Evolutionary conservation across 2,329 filamentous ascomycete species (phyloP), one percentile per base, ranked within the genome.

Genomic region (Pestalotiopsis sp.): DNA sequence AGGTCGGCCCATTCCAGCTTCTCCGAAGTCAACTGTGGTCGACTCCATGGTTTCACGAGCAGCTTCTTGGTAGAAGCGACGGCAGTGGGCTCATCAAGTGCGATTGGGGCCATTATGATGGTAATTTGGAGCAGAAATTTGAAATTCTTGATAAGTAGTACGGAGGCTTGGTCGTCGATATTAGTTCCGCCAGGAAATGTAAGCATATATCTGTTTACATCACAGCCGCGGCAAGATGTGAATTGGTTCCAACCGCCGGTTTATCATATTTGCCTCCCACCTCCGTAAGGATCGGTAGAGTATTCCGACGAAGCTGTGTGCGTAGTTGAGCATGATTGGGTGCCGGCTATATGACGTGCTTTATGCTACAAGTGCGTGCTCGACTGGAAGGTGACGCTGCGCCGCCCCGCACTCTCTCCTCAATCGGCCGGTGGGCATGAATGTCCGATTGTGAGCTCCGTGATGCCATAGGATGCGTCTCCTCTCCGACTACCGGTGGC

Each of bases 1-100:
- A 88, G 80, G 66, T 87, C 85, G 1, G 86, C 83, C 83, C 84
- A 88, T 38, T 79, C 77, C 31, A 80, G 74, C 13, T 73, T 66
- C 62, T 78, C 77, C 12, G 72, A 72, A 3, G 78, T 79, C 25
- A 71, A 67, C 38, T 69, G 45, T 3, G 77, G 77, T 6, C 77
- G 75, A 65, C 64, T 74, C 77, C 77, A 79, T 58, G 76, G 75
- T 71, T 78, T 78, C 23, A 77, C 52, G n/a, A 74, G 69, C 20
- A 74, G 62, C 56, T 69, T 71, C 20, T 68, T 68, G 39, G 60
- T 31, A 12, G 59, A 39, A 25, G 23, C 45, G 2, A 57, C 45
- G 31, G 66, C 64, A 25, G 67, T 62, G 27, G 69, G 63, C 14
- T 70, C 65, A 27, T 73, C 69, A 39, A 76, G 52, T 59, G 74